Evolutionary conservation across 306 rosid species (phyloP).

Genomic region (Pyrus communis): DNA sequence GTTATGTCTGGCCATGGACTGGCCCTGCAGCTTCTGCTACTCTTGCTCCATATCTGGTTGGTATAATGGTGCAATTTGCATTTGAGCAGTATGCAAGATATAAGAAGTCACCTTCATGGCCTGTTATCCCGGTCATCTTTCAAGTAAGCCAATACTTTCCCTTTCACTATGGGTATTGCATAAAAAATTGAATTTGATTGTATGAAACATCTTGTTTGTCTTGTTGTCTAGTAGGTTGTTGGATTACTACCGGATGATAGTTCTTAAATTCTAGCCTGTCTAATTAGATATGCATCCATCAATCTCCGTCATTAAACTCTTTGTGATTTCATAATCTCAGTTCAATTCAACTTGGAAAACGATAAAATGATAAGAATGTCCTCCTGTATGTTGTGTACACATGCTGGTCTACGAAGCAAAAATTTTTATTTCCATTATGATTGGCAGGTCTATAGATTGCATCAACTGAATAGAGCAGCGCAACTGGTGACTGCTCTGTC

Average conservation of each 20-base stretch:
- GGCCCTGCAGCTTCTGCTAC: slow-evolving; percentile 99
- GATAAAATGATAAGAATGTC: background rate
- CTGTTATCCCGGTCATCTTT: slow-evolving; percentile 90
- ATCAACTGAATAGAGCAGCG: slow-evolving; percentile 95
- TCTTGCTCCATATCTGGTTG: slow-evolving; percentile 92
- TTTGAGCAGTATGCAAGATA: slow-evolving; percentile 91
- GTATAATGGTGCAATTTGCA: slow-evolving; percentile 92
- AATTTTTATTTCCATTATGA: background rate
- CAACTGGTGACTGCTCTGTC: slow-evolving; percentile 96
- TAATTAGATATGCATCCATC: background rate
- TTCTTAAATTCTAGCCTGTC: background rate
- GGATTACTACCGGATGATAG: background rate
- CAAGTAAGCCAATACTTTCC: slow-evolving; percentile 46
- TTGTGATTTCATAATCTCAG: background rate
- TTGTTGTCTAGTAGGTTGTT: background rate
- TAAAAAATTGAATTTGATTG: background rate
- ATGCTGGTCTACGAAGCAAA: background rate
- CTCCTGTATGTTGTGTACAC: background rate
- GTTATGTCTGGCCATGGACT: slow-evolving; percentile 99
- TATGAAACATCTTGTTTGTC: background rate
- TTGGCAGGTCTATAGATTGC: slow-evolving; percentile 83
- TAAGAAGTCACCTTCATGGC: slow-evolving; percentile 76
- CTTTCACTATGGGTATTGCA: background rate
- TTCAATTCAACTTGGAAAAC: background rate
- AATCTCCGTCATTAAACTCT: background rate